Evolutionary conservation across 192 early-diverging fungal species (phyloP).

Genomic region (Neocallimastix lanati): DNA sequence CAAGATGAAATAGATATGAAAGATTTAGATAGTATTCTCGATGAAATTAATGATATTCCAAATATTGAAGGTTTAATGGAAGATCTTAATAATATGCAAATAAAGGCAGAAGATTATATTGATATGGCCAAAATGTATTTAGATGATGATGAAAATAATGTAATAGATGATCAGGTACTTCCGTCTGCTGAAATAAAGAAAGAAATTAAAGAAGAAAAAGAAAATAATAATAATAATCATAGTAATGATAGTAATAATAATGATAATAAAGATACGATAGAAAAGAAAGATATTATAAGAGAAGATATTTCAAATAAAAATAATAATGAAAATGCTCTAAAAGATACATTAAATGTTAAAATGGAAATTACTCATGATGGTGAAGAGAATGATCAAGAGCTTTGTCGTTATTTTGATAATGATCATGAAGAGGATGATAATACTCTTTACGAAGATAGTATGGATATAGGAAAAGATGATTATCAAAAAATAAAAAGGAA

Average conservation of each 20-base stretch:
- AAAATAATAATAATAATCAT: not conserved
- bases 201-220: no score
- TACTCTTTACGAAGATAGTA: not conserved
- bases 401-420: not conserved
- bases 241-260: no score
- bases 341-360: not conserved
- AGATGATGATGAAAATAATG: not conserved
- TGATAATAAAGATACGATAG: not conserved
- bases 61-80: not conserved
- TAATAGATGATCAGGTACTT: no score
- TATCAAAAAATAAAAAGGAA: not conserved
- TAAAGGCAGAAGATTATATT: not conserved
- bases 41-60: not conserved
- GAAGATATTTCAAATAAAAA: not conserved
- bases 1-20: not conserved
- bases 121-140: not conserved
- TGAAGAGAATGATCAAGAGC: not conserved
- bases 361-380: not conserved
- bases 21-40: not conserved
- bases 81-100: not conserved
- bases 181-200: no score
- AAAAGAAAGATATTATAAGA: not conserved
- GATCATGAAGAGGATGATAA: not conserved
- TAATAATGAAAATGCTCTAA: not conserved
- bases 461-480: not conserved